Base-by-base conservation (phyloP, 2,329 filamentous ascomycete genomes). In the Nemania sp. region DNA sequence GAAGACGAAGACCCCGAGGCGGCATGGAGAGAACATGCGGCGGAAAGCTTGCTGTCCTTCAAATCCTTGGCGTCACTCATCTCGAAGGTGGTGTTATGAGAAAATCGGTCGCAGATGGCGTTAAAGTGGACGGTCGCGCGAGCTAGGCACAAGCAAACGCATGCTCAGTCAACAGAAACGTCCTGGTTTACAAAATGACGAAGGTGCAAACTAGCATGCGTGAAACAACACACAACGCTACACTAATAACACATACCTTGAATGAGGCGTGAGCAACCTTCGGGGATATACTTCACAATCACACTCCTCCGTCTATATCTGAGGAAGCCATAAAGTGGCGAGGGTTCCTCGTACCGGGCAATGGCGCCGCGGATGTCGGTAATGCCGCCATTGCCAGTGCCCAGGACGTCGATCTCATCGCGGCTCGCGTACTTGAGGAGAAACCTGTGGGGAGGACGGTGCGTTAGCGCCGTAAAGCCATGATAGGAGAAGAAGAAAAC, bases 191-290 rank as follows among this genome's bases (percentile, higher is more conserved):
- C n/a, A n/a, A n/a, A n/a, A n/a, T n/a, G n/a, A n/a, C n/a, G n/a
- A n/a, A n/a, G n/a, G n/a, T n/a, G n/a, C n/a, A n/a, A n/a, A n/a
- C n/a, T n/a, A n/a, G n/a, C n/a, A n/a, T n/a, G n/a, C n/a, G n/a
- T n/a, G n/a, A n/a, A n/a, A n/a, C n/a, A n/a, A n/a, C n/a, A n/a
- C n/a, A n/a, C n/a, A n/a, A n/a, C n/a, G n/a, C n/a, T n/a, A n/a
- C n/a, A n/a, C n/a, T n/a, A n/a, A n/a, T n/a, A n/a, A n/a, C n/a
- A 65, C 84, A 64, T 74, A 96, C 94, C 94, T 89, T 96, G 90
- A 49, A 99, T 79, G 50, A 99, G 78, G 65, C 94, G 84, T 59
- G 94, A 97, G 61, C 92, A 93, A 55, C 87, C 90, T 56, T 96
- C 90, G 1, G 93, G 94, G 58, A 96, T 81, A 71, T 94, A 96